These are phyloP conservation scores for Pythium rhizo-oryzae DNA, from an alignment of 352 stramenopile species.

Conservation along the genomic window DNA sequence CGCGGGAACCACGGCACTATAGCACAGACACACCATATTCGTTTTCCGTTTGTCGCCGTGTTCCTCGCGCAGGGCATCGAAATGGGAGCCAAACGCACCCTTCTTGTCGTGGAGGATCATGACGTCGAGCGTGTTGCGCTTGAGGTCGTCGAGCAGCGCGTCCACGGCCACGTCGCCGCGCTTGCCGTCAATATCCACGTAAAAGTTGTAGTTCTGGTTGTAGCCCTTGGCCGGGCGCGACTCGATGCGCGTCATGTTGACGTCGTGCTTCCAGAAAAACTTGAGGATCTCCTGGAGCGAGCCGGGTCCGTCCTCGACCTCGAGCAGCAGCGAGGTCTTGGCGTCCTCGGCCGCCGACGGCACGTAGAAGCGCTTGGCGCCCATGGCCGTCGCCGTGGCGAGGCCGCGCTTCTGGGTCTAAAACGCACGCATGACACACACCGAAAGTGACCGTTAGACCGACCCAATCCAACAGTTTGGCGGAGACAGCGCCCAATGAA, in stretches of 20 bases:
- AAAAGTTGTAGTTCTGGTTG: slow-evolving; percentile 92
- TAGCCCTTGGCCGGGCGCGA: slow-evolving; percentile 88
- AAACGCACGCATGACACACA: neutral
- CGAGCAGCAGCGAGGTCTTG: slow-evolving; percentile 81
- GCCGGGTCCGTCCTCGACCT: slow-evolving; percentile 76
- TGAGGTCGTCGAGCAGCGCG: slow-evolving; percentile 85
- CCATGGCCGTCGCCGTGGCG: slow-evolving; percentile 16
- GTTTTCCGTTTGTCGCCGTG: too few relatives aligned
- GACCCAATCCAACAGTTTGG: too few relatives aligned
- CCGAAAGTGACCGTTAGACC: slow-evolving; percentile 8
- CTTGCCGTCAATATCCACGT: slow-evolving; percentile 92
- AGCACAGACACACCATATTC: neutral
- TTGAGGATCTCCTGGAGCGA: slow-evolving; percentile 94
- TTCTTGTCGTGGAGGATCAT: slow-evolving; percentile 95
- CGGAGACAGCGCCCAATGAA: neutral
- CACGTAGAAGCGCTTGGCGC: slow-evolving; percentile 35
- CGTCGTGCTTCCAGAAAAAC: slow-evolving; percentile 97
- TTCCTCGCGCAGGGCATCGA: too few relatives aligned
- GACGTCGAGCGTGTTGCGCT: slow-evolving; percentile 87
- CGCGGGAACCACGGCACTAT: slow-evolving; percentile 84
- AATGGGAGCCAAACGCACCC: slow-evolving; percentile 34
- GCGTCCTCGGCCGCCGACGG: slow-evolving; percentile 40
- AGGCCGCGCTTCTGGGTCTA: slow-evolving; percentile 16
- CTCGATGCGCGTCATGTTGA: slow-evolving; percentile 98
- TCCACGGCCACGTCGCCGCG: slow-evolving; percentile 80